Evolutionary conservation across 2,329 filamentous ascomycete species (phyloP).

Genomic region (Fusarium transvaalense): DNA sequence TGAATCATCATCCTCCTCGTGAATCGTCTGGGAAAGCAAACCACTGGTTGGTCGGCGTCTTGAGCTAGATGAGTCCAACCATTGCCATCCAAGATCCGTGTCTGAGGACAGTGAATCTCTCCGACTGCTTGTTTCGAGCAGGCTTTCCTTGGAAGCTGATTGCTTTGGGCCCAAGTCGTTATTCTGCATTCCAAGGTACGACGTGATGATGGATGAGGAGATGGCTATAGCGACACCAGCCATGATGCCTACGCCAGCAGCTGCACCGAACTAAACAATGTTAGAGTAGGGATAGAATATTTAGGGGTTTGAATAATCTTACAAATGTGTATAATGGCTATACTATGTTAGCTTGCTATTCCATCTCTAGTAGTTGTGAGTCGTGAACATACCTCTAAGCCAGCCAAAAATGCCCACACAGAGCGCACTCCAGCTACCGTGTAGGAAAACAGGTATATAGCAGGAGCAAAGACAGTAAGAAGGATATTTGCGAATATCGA

Average conservation of each 20-base stretch:
- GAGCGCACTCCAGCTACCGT: conserved; percentile 40
- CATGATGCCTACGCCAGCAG: conserved; percentile 74
- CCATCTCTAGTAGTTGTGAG: background rate
- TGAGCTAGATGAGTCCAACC: conserved; percentile 53
- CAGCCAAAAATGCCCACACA: conserved; percentile 48
- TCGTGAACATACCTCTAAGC: conserved; percentile 53
- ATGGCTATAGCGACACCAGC: conserved; percentile 71
- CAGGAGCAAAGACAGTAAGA: conserved; percentile 54
- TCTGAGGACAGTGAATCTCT: conserved; percentile 47
- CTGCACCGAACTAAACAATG: conserved; percentile 68
- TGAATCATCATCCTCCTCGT: conserved; percentile 77
- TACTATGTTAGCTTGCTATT: conserved; percentile 7
- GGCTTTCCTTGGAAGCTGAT: conserved; percentile 28
- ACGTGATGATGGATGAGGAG: conserved; percentile 66
- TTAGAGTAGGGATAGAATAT: background rate
- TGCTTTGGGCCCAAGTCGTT: conserved; percentile 27
- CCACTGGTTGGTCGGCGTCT: conserved; percentile 60
- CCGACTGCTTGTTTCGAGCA: conserved; percentile 31
- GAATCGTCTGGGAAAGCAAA: conserved; percentile 74
- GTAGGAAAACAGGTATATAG: conserved; percentile 52
- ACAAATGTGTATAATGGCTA: conserved; percentile 61
- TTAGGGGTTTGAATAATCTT: conserved; percentile 20
- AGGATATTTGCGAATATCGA: conserved; percentile 47
- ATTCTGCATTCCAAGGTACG: conserved; percentile 61
- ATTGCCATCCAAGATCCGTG: conserved; percentile 56